phyloP scores from a whole-genome alignment of 345 rosid species.

The Dovyalis caffra region DNA sequence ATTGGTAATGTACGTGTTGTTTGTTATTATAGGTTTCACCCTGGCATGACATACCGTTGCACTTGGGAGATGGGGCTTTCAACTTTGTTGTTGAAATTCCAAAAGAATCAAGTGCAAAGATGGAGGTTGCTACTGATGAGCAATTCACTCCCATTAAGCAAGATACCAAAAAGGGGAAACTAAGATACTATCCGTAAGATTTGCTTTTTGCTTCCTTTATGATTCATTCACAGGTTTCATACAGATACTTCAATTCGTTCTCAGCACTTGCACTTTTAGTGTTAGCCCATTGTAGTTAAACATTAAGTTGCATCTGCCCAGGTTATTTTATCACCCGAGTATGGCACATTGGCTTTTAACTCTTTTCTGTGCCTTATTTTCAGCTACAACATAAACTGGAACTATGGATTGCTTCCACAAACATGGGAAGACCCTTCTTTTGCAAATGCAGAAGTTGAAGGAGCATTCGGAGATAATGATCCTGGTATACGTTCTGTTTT shows the following conservation, averaged over 20 bases:
- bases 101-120: slow-evolving; percentile 88
- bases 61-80: slow-evolving; percentile 74
- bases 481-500: slow-evolving; percentile 47
- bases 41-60: slow-evolving; percentile 92
- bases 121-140: slow-evolving; percentile 98
- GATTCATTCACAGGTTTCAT: background rate
- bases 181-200: slow-evolving; percentile 70
- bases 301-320: background rate
- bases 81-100: slow-evolving; percentile 90
- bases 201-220: background rate
- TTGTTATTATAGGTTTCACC: slow-evolving; percentile 66
- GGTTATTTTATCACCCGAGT: background rate
- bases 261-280: background rate
- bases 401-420: slow-evolving; percentile 96
- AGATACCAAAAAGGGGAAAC: slow-evolving; percentile 76
- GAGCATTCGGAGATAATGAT: slow-evolving; percentile 92
- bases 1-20: background rate
- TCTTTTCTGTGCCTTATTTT: background rate
- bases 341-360: background rate
- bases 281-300: background rate
- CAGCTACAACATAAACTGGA: slow-evolving; percentile 95
- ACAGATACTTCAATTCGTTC: background rate
- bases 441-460: slow-evolving; percentile 80
- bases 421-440: slow-evolving; percentile 98
- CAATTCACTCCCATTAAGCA: slow-evolving; percentile 88